phyloP scores from a whole-genome alignment of 2,329 filamentous ascomycete species.

The Fusarium tanahbumbuense region DNA sequence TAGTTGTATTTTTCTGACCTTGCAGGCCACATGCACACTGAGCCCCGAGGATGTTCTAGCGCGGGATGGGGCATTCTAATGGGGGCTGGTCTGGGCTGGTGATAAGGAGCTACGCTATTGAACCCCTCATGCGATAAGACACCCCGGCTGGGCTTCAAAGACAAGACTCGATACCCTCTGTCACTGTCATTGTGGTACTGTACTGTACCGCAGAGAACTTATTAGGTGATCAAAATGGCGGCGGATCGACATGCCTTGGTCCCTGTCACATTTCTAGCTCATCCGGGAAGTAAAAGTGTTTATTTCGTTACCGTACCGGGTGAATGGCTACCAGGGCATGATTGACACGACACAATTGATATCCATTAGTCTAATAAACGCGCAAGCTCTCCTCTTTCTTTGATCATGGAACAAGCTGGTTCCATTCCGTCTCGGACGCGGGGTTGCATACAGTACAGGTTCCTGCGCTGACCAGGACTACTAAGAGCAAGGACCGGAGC shows the following conservation, averaged over 20 bases:
- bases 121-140: slow-evolving; percentile 12
- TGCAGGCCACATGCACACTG: slow-evolving; percentile 5
- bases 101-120: slow-evolving; percentile 7
- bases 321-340: slow-evolving; percentile 13
- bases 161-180: not conserved
- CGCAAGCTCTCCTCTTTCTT: slow-evolving; percentile 1
- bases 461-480: not conserved
- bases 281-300: slow-evolving; percentile 6
- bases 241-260: slow-evolving; percentile 5
- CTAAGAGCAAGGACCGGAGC: not conserved
- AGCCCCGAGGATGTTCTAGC: slow-evolving; percentile 13
- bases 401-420: not conserved
- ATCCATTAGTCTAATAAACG: not conserved
- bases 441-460: not conserved
- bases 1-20: not conserved
- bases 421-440: not conserved
- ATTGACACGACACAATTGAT: slow-evolving; percentile 15
- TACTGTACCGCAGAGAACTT: not conserved
- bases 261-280: slow-evolving; percentile 3
- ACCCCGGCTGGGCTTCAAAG: not conserved
- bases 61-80: slow-evolving; percentile 3
- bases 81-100: not conserved
- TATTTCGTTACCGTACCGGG: slow-evolving; percentile 13
- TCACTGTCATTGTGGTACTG: not conserved
- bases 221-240: slow-evolving; percentile 4